Evolutionary conservation across 805 yeast genomes (phyloP), one percentile per base, ranked within the genome.

Genomic region (Saccharomycopsis javanensis): DNA sequence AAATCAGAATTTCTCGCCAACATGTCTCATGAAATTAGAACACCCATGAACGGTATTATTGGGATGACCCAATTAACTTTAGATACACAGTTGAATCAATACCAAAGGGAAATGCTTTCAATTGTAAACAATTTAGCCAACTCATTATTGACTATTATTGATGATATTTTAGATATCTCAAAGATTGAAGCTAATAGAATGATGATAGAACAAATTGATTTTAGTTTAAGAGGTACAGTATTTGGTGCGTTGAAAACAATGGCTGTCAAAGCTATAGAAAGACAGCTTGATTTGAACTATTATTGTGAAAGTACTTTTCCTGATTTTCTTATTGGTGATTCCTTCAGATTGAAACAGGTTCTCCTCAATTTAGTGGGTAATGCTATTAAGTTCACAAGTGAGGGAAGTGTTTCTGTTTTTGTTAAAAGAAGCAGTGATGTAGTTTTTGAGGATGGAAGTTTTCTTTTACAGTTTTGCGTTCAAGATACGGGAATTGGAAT

Each of bases 401-500:
- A 79, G 60, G 96, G 96, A 38, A 86, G 84, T 62, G 96, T 88
- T 25, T 82, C 87, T 46, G 80, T 88, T 31, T 80, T 84, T 54
- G 91, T 88, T 13, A 63, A 70, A 62, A 58, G 66, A 51, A 57
- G 61, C 37, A 68, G 66, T 28, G 66, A 64, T 34, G 68, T 72
- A 37, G 79, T 77, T 57, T 67, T 72, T 69, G 80, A 81, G 68
- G 58, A 60, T 30, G 60, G 62, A 16, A 51, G 53, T 33, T 57
- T 60, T 27, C 53, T 60, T 46, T 28, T 88, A 53, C 92, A 88
- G 69, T 86, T 89, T 65, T 87, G 96, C 71, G 96, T 88, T 8
- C 79, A 88, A 63, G 96, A 88, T 69, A 88, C 96, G 1, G 95
- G 96, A 68, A 88, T 89, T 62, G 96, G 96, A 63, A 88, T 88